Percentiles rank a stretch among this genome's conserved stretches.
phyloP scores from a whole-genome alignment of 495 filamentous ascomycete genomes.

The Xylaria grammica region DNA sequence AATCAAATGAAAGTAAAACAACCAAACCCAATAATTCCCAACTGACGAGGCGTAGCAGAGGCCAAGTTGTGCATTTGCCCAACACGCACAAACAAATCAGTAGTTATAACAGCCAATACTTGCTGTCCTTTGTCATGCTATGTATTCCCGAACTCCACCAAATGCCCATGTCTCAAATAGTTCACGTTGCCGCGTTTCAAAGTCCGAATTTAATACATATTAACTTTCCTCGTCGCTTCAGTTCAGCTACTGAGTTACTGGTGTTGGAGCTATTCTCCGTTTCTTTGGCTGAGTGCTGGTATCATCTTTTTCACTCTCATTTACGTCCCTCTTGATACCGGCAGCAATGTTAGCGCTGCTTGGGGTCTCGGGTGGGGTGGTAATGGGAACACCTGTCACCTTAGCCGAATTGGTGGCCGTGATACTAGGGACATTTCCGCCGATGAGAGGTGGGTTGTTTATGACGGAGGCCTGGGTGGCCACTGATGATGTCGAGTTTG shows the following conservation, averaged over 20 bases:
- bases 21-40: neutral
- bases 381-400: conserved; percentile 59
- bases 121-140: neutral
- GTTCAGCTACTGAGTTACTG: conserved; percentile 57
- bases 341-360: conserved; percentile 49
- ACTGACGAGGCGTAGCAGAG: neutral
- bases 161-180: neutral
- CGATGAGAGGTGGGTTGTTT: conserved; percentile 79
- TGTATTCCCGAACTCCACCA: conserved; percentile 9
- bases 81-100: neutral
- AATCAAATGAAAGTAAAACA: neutral
- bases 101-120: neutral
- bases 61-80: neutral
- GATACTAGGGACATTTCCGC: conserved; percentile 74
- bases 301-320: conserved; percentile 56
- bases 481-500: conserved; percentile 86
- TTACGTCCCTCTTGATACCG: conserved; percentile 66
- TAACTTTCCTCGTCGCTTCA: neutral
- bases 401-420: conserved; percentile 70
- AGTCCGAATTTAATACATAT: neutral
- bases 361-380: conserved; percentile 84
- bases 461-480: conserved; percentile 64
- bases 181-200: neutral
- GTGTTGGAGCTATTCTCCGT: conserved; percentile 78
- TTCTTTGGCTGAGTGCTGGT: conserved; percentile 64